Base-by-base conservation (phyloP, 768 basidiomycete genomes). In the Zangia roseola region DNA sequence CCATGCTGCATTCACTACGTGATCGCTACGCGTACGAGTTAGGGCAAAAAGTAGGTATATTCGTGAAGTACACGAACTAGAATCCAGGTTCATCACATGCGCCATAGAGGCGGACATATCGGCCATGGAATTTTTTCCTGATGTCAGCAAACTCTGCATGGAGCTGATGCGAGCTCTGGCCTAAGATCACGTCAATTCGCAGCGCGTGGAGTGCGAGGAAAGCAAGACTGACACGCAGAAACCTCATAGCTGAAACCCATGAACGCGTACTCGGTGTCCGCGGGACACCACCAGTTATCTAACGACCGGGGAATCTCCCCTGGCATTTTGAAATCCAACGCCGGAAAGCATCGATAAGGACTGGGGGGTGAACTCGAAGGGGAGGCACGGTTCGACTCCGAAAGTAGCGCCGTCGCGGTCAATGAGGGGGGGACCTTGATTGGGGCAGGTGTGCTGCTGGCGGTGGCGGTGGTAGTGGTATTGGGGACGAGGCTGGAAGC, bases 191-290 rank as follows among this genome's bases (percentile, higher is more conserved):
- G 36, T 57, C 45, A 62, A 40, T 43, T 33, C 38, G 10, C 5
- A 13, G 6, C 13, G 36, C 21, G 19, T 4, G 34, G 44, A 24
- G 21, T 17, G 19, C 16, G 14, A 38, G 10, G 36, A 13, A 28
- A 34, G 4, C 2, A 43, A 25, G 24, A 66, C 79, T 41, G 56
- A 84, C 86, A 88, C 10, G 69, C 73, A 35, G 82, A 78, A 20
- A 89, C 74, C 58, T 86, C 86, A 55, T 90, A 90, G 61, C 84
- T 84, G 66, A 90, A 84, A 0, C 86, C 88, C 42, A 89, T 67
- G 61, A 90, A 90, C 0, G 79, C 88, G 56, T 87, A 88, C 61
- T 91, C 88, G 0, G 78, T 80, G 46, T 69, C 66, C 31, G 68
- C 61, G 47, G 77, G 62, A 60, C 88, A 91, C 88, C 86, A 84